Percentiles rank a stretch among this genome's conserved stretches.
phyloP scores from a whole-genome alignment of 371 early-diverging fungal species.

The Mortierella sp. region DNA sequence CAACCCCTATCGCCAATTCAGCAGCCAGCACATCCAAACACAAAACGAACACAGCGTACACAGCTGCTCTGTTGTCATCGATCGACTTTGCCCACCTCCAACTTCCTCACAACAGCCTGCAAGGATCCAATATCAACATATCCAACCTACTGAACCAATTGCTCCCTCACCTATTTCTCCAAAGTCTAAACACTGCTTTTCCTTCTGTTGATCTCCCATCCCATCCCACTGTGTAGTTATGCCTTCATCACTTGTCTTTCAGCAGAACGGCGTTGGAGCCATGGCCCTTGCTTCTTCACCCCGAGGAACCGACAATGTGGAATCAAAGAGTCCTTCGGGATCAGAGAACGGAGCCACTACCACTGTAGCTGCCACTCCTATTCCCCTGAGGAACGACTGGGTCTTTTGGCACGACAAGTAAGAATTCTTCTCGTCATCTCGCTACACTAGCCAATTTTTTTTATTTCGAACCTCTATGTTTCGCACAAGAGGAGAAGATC shows the following conservation, averaged over 20 bases:
- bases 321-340: constrained; percentile 47
- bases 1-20: background rate
- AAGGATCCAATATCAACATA: background rate
- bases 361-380: constrained; percentile 22
- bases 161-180: background rate
- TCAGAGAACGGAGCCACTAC: constrained; percentile 35
- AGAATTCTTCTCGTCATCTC: constrained; percentile 6
- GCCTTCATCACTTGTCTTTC: constrained; percentile 58
- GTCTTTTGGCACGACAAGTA: constrained; percentile 80
- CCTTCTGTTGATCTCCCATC: background rate
- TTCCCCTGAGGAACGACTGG: constrained; percentile 71
- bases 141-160: background rate
- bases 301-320: constrained; percentile 41
- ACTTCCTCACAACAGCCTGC: background rate
- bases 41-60: background rate
- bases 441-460: background rate
- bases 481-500: background rate
- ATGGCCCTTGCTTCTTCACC: constrained; percentile 54
- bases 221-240: constrained; percentile 15
- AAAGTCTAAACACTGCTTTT: background rate
- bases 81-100: background rate
- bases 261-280: constrained; percentile 53
- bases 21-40: background rate
- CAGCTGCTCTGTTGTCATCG: background rate
- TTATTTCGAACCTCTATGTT: background rate